phyloP scores from a whole-genome alignment of 78 protist genomes.

The Dictyostelium brefeldianum region DNA sequence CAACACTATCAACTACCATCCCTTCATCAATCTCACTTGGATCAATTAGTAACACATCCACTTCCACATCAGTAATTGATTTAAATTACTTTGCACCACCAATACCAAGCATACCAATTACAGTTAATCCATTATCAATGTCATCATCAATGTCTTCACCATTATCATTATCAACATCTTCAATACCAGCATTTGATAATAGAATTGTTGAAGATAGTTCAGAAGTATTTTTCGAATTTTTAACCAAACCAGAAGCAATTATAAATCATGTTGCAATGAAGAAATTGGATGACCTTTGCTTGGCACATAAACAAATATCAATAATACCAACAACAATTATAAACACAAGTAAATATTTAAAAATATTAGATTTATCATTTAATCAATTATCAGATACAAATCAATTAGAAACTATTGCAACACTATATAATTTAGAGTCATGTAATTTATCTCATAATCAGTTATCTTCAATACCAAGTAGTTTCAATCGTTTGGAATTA shows the following conservation, averaged over 20 bases:
- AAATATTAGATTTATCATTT: constrained; percentile 61
- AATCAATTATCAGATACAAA: constrained; percentile 33
- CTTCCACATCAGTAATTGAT: background rate
- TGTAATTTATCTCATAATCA: constrained; percentile 58
- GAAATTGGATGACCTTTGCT: constrained; percentile 28
- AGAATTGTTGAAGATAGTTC: constrained; percentile 39
- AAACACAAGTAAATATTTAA: constrained; percentile 48
- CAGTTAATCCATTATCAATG: background rate
- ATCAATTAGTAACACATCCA: background rate
- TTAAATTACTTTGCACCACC: constrained; percentile 1
- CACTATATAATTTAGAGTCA: constrained; percentile 36
- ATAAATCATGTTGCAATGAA: constrained; percentile 68
- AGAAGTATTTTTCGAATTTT: constrained; percentile 56
- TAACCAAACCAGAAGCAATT: constrained; percentile 70
- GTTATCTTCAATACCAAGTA: constrained; percentile 21
- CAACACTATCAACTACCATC: constrained; percentile 23
- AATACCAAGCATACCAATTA: background rate
- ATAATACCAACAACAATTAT: constrained; percentile 59
- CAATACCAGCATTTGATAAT: background rate
- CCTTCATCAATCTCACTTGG: constrained; percentile 9
- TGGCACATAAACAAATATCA: constrained; percentile 38
- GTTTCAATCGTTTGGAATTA: constrained; percentile 29
- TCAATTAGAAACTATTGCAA: constrained; percentile 54
- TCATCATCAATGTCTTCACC: background rate
- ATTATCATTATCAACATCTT: constrained; percentile 32